These are phyloP conservation scores for Thelephora aurantiotincta DNA, from an alignment of 768 basidiomycete species.

Conservation along the genomic window DNA sequence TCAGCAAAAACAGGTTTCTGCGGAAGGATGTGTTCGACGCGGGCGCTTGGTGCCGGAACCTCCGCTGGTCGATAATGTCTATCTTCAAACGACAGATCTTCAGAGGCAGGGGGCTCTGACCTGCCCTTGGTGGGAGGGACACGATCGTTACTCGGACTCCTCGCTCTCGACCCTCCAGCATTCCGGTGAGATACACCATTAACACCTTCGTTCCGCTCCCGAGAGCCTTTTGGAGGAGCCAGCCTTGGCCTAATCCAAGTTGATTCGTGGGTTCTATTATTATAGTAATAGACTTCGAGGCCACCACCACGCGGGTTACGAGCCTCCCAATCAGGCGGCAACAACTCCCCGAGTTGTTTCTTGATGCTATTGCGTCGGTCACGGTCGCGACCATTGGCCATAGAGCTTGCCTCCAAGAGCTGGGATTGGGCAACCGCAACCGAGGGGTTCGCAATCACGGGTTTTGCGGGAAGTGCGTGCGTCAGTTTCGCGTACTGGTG, in stretches of 20 bases:
- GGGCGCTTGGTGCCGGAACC: neutral
- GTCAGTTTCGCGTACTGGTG: constrained; percentile 28
- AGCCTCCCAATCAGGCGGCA: constrained; percentile 51
- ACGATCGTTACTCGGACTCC: too few relatives aligned
- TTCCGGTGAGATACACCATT: too few relatives aligned
- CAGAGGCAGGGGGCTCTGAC: constrained; percentile 7
- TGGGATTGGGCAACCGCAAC: constrained; percentile 32
- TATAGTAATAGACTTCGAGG: constrained; percentile 41
- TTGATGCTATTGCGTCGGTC: constrained; percentile 27
- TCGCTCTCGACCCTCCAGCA: too few relatives aligned
- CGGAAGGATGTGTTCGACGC: constrained; percentile 2
- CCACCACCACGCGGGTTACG: constrained; percentile 33
- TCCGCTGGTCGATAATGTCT: constrained; percentile 50
- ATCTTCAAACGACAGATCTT: constrained; percentile 37
- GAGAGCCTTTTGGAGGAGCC: constrained; percentile 16
- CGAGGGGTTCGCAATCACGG: constrained; percentile 25
- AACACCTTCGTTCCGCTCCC: constrained; percentile 7
- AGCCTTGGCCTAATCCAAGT: constrained; percentile 41
- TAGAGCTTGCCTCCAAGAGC: constrained; percentile 45
- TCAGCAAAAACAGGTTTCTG: constrained; percentile 1
- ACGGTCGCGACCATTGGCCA: constrained; percentile 32
- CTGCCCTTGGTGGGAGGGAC: neutral
- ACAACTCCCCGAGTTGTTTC: constrained; percentile 14
- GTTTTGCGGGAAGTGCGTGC: constrained; percentile 62
- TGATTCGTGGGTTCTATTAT: constrained; percentile 36